Evolutionary conservation across 1,284 basidiomycete species (phyloP), one percentile per base, ranked within the genome.

Genomic region (Malassezia pachydermatis): DNA sequence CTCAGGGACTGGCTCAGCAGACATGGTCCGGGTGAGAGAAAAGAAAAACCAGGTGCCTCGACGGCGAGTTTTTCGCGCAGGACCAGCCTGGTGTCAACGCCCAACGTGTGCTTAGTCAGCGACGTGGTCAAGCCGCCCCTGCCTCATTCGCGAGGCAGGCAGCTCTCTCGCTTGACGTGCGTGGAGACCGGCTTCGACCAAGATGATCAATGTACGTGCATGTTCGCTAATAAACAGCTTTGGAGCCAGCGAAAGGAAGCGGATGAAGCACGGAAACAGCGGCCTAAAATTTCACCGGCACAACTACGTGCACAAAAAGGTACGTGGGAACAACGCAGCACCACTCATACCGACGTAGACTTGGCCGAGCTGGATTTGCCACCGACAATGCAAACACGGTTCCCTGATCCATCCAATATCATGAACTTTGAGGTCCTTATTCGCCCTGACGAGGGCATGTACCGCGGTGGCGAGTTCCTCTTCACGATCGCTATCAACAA

Each of bases 281-380:
- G 65, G 58, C 65, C 65, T 34, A 95, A 94, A 81, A 94, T 87
- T 43, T 88, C 86, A 63, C 89, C 92, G 10, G 92, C 94, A 27
- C 90, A 96, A 75, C 84, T 99, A 70, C 82, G 92, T 48, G 89
- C 96, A 13, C 94, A 98, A 78, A 99, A 98, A 78, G 92, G 92
- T 89, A 58, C 52, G 78, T 67, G 4, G 11, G n/a, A n/a, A n/a
- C n/a, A n/a, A n/a, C n/a, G n/a, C n/a, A n/a, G n/a, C n/a, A 13
- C 28, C 23, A 32, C 28, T 13, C 35, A 2, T 5, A 11, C 39
- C 24, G 8, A 30, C 22, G 17, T 37, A 96, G 94, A 98, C 73
- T 73, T 98, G 57, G 95, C 94, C 24, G 94, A 99, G 74, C 81
- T 99, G 41, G 94, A 96, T 72, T 77, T 96, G 11, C 90, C 94